These are phyloP conservation scores for Hippophae tibetana DNA, from an alignment of 306 rosid genomes.

Conservation along the genomic window DNA sequence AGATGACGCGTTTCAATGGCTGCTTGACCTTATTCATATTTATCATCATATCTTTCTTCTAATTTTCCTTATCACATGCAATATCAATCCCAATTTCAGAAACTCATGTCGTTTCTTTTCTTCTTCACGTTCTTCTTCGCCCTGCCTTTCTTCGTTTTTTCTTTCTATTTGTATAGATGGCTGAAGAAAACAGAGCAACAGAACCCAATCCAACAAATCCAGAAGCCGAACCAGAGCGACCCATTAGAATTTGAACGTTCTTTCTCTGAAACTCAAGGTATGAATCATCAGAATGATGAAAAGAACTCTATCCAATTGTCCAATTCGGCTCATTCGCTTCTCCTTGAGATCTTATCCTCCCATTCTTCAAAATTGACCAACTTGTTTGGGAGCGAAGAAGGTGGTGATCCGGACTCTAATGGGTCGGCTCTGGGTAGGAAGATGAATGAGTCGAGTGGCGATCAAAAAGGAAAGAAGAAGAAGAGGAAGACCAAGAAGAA, in stretches of 20 bases:
- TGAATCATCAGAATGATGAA: conserved; percentile 8
- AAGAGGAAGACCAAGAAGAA: conserved; percentile 63
- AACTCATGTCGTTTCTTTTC: conserved; percentile 28
- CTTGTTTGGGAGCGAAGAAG: conserved; percentile 21
- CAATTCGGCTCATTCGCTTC: conserved; percentile 34
- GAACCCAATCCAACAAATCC: conserved; percentile 10
- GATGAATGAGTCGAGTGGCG: conserved; percentile 18
- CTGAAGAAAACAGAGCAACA: conserved; percentile 17
- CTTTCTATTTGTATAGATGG: conserved; percentile 24
- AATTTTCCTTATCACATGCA: conserved; percentile 14
- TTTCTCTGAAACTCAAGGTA: conserved; percentile 8
- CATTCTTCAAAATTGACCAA: conserved; percentile 46
- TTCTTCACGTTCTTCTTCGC: conserved; percentile 26
- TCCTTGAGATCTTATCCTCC: conserved; percentile 33
- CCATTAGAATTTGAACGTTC: conserved; percentile 12
- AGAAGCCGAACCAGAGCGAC: conserved; percentile 17
- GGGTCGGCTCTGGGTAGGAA: conserved; percentile 15
- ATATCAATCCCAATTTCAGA: conserved; percentile 15
- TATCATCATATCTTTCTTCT: conserved; percentile 11
- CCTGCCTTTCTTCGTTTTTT: conserved; percentile 23
- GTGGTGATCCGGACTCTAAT: conserved; percentile 16
- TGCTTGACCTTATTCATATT: conserved; percentile 22
- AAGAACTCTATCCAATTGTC: conserved; percentile 27
- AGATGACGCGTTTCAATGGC: conserved; percentile 46
- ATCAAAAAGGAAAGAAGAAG: conserved; percentile 45